Conservation (phyloP, 208 protist species). For the Trypanosoma theileri region DNA sequence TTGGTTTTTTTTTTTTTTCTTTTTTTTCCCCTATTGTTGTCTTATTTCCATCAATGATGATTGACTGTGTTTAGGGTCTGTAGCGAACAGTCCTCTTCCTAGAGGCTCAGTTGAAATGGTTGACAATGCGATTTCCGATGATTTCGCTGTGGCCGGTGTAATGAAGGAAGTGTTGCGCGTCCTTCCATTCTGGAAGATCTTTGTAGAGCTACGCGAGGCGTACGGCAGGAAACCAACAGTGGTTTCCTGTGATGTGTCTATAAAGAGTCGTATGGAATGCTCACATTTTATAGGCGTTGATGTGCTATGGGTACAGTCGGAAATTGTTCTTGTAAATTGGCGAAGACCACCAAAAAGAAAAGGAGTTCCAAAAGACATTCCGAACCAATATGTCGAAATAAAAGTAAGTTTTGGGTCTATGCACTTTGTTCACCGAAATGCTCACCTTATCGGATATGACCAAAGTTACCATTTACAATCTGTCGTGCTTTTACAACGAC, state of each 20-base stretch:
- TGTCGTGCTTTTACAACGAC: conserved; percentile 50
- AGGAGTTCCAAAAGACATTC: conserved; percentile 10
- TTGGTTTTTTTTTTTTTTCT: neutral
- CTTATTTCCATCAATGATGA: neutral
- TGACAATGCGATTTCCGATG: conserved; percentile 28
- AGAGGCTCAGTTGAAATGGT: neutral
- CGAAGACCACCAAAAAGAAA: conserved; percentile 13
- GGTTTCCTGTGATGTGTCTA: conserved; percentile 25
- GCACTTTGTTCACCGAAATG: conserved; percentile 78
- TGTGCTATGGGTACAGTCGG: conserved; percentile 61
- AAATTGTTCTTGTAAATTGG: conserved; percentile 28
- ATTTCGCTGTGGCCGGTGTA: conserved; percentile 37
- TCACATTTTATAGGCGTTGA: conserved; percentile 58
- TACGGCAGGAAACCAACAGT: conserved; percentile 33
- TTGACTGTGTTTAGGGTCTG: neutral
- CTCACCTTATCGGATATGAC: conserved; percentile 32
- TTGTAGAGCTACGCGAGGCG: conserved; percentile 42
- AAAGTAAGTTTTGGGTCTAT: conserved; percentile 48
- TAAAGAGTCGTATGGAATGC: conserved; percentile 47
- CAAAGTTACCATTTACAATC: conserved; percentile 78
- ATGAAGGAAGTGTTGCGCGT: conserved; percentile 57
- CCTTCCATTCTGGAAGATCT: conserved; percentile 72
- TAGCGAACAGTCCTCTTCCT: neutral
- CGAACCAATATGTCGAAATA: conserved; percentile 24
- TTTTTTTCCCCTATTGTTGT: neutral